Evolutionary conservation across 192 early-diverging fungal species (phyloP).

Genomic region (Ambispora gerdemannii): DNA sequence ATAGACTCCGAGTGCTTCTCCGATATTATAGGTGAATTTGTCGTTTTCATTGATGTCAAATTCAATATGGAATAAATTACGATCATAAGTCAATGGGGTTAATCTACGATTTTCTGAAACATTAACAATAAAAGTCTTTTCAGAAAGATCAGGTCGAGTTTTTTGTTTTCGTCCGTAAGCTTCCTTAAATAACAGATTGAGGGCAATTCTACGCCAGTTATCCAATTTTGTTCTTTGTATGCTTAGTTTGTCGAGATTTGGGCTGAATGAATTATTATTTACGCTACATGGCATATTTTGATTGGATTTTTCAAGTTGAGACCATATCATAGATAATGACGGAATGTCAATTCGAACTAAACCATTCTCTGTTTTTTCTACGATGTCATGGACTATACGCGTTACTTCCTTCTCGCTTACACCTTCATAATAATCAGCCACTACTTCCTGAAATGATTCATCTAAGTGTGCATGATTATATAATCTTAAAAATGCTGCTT

Average conservation of each 20-base stretch:
- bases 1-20: constrained; percentile 91
- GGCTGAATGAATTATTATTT: constrained; percentile 30
- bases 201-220: constrained; percentile 57
- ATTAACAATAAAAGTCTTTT: constrained; percentile 58
- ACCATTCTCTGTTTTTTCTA: constrained; percentile 31
- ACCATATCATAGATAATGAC: constrained; percentile 49
- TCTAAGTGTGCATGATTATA: neutral
- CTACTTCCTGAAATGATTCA: constrained; percentile 1
- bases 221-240: constrained; percentile 29
- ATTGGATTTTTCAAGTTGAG: constrained; percentile 41
- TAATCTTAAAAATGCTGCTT: constrained; percentile 48
- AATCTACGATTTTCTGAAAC: constrained; percentile 78
- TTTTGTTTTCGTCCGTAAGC: constrained; percentile 50
- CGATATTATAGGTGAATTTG: constrained; percentile 87
- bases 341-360: constrained; percentile 38
- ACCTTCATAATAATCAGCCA: constrained; percentile 35
- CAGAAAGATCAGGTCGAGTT: constrained; percentile 61
- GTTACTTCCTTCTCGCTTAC: constrained; percentile 26
- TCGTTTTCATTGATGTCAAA: constrained; percentile 79
- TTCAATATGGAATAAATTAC: constrained; percentile 96
- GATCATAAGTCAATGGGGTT: constrained; percentile 85
- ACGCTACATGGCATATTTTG: constrained; percentile 32
- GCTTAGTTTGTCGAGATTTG: constrained; percentile 30
- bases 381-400: constrained; percentile 9
- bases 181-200: constrained; percentile 70